phyloP scores from a whole-genome alignment of 768 basidiomycete genomes.

The Serendipita sp. region DNA sequence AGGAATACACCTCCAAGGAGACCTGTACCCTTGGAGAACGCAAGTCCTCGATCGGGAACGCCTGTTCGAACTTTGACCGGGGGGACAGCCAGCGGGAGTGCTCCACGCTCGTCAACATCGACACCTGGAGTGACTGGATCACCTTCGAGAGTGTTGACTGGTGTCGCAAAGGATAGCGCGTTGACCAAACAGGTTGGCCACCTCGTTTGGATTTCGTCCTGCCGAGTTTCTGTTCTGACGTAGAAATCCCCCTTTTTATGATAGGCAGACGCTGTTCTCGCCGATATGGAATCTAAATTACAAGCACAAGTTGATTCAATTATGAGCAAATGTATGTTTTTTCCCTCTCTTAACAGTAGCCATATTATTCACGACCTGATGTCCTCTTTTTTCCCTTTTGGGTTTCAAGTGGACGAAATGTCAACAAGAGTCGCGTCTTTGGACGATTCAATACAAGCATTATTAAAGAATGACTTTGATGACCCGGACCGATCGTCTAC shows the following conservation, averaged over 20 bases:
- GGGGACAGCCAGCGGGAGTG: no score
- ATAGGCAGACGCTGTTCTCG: not conserved
- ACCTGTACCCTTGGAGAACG: not conserved
- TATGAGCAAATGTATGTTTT: not conserved
- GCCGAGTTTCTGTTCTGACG: not conserved
- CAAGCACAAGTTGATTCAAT: not conserved
- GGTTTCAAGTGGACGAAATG: not conserved
- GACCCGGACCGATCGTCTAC: not conserved
- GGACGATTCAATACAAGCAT: not conserved
- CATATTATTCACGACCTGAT: not conserved
- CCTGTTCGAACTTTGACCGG: not conserved
- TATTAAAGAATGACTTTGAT: constrained; percentile 1
- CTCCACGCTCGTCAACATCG: no score
- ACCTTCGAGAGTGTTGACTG: not conserved
- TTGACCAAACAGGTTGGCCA: not conserved
- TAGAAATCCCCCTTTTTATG: not conserved
- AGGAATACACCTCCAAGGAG: not conserved
- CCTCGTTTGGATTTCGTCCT: not conserved
- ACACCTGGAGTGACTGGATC: not conserved
- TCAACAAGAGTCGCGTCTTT: not conserved
- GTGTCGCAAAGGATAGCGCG: not conserved
- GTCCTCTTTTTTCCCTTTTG: not conserved
- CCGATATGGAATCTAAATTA: not conserved
- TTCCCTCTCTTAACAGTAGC: not conserved
- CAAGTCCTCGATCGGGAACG: not conserved